Conservation (phyloP, 1,284 basidiomycete genomes). For the Ustilago xerochloae region DNA sequence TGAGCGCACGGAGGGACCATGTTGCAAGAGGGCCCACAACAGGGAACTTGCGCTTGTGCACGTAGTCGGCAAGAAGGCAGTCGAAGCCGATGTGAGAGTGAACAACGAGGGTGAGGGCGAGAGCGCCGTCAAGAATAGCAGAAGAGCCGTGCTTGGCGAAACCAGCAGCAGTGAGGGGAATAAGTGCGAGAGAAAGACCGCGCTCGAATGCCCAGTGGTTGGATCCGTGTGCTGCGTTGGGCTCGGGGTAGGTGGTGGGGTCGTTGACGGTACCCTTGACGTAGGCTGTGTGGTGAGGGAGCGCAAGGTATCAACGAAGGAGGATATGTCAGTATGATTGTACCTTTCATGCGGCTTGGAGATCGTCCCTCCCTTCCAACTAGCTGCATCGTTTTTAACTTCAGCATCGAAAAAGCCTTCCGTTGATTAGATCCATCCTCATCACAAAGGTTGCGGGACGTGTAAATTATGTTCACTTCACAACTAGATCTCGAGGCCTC, state of each 20-base stretch:
- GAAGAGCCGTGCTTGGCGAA: conserved; percentile 66
- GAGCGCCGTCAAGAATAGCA: conserved; percentile 79
- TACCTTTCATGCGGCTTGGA: background rate
- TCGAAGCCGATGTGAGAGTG: conserved; percentile 87
- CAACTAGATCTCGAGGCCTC: no score
- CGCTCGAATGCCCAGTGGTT: conserved; percentile 99
- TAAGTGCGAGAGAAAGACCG: conserved; percentile 83
- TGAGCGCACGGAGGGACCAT: conserved; percentile 83
- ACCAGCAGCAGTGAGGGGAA: conserved; percentile 75
- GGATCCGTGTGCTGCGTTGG: conserved; percentile 80
- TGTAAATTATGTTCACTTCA: no score
- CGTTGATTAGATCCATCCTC: no score
- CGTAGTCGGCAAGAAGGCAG: conserved; percentile 76
- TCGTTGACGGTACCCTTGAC: conserved; percentile 95
- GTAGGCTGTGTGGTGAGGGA: conserved; percentile 76
- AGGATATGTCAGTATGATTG: background rate
- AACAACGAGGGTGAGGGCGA: conserved; percentile 86
- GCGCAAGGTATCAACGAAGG: background rate
- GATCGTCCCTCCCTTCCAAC: no score
- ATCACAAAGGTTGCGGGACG: no score
- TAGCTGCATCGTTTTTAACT: no score
- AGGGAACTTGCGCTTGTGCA: conserved; percentile 91
- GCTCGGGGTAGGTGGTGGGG: conserved; percentile 85
- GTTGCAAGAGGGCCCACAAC: conserved; percentile 76
- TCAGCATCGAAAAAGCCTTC: no score